Conservation (phyloP, 805 yeast genomes). For the Wickerhamomyces sydowiorum region DNA sequence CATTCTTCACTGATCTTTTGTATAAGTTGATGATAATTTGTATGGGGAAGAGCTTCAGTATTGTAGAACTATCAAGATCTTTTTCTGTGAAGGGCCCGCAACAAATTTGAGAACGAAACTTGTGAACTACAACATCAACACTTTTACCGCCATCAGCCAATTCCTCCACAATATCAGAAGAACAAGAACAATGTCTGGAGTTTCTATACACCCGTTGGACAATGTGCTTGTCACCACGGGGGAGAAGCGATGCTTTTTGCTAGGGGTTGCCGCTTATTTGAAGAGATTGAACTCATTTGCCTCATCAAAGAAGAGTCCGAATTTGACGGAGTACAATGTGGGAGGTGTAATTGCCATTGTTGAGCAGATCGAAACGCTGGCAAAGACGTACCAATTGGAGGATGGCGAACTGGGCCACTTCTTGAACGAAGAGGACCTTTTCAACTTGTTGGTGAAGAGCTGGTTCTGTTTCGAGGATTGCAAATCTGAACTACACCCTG, state of each 20-base stretch:
- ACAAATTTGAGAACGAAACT: too few species aligned
- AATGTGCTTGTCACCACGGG: not conserved
- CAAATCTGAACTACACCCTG: slow-evolving; percentile 3
- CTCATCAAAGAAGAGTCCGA: slow-evolving; percentile 18
- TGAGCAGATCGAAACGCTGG: slow-evolving; percentile 5
- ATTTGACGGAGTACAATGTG: slow-evolving; percentile 37
- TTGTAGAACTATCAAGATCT: too few species aligned
- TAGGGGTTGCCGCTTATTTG: not conserved
- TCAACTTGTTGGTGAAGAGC: not conserved
- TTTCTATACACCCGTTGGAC: not conserved
- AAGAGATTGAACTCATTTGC: not conserved
- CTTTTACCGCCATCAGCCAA: too few species aligned
- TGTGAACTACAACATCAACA: too few species aligned
- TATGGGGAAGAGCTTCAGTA: too few species aligned
- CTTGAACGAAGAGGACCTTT: not conserved
- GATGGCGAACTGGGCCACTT: not conserved
- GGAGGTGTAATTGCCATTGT: slow-evolving; percentile 36
- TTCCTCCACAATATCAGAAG: too few species aligned
- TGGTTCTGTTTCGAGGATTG: slow-evolving; percentile 1
- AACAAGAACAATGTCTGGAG: not conserved
- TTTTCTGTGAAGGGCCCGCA: too few species aligned
- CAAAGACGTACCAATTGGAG: not conserved
- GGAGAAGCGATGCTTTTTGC: not conserved
- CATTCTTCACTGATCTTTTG: slow-evolving; percentile 7
- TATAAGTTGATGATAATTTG: too few species aligned